Evolutionary conservation across 2,329 filamentous ascomycete genomes (phyloP).

Genomic region (Aaosphaeria pasadenensis): DNA sequence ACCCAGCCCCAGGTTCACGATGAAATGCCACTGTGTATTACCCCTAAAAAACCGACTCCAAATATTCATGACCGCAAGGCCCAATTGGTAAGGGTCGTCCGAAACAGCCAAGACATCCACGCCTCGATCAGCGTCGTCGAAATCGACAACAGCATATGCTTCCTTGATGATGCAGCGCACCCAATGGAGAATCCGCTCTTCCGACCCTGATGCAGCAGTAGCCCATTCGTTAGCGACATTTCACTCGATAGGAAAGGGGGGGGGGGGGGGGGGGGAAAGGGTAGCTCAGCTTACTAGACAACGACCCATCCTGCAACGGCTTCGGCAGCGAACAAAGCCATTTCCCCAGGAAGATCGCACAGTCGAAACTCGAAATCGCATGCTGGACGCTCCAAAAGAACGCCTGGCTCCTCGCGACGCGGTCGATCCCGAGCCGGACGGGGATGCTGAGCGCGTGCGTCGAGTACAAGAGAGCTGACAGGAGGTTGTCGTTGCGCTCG

Average conservation of each 20-base stretch:
- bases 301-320: constrained; percentile 9
- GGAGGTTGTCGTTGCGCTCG: constrained; percentile 47
- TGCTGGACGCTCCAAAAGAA: constrained; percentile 59
- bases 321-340: constrained; percentile 39
- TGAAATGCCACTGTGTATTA: constrained; percentile 50
- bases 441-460: constrained; percentile 56
- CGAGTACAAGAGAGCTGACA: constrained; percentile 52
- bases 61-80: constrained; percentile 43
- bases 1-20: constrained; percentile 45
- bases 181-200: constrained; percentile 48
- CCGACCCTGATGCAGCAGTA: constrained; percentile 16
- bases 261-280: not conserved
- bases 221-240: too few relatives aligned
- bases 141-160: constrained; percentile 38
- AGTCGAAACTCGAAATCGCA: constrained; percentile 54
- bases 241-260: not conserved
- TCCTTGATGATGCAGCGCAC: constrained; percentile 47
- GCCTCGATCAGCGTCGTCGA: constrained; percentile 17
- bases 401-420: constrained; percentile 54
- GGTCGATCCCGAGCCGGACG: constrained; percentile 53
- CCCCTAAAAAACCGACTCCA: constrained; percentile 49
- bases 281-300: constrained; percentile 12
- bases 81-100: constrained; percentile 29
- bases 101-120: constrained; percentile 10
- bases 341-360: constrained; percentile 53